Evolutionary conservation across 2,329 filamentous ascomycete species (phyloP).

Genomic region (Rhynchosporium agropyri): DNA sequence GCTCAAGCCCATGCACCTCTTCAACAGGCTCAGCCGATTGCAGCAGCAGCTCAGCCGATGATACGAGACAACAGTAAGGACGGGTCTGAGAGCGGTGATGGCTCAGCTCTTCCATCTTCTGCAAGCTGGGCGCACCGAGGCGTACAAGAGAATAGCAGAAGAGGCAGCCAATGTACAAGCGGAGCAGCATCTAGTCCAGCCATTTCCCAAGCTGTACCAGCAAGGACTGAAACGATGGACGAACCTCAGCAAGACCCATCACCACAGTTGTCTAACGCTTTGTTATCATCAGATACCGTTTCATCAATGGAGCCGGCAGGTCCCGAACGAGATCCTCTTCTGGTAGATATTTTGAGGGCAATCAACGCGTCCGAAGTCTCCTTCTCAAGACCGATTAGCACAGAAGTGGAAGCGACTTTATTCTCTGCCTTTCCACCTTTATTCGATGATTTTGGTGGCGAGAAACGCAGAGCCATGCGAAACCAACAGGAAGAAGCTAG

Average conservation of each 20-base stretch:
- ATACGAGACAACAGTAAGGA: constrained; percentile 78
- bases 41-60: constrained; percentile 63
- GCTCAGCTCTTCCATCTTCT: constrained; percentile 87
- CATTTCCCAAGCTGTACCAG: constrained; percentile 61
- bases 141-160: constrained; percentile 66
- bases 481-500: constrained; percentile 64
- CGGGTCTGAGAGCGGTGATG: constrained; percentile 72
- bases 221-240: constrained; percentile 53
- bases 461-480: constrained; percentile 76
- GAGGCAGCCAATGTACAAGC: constrained; percentile 79
- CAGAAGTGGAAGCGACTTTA: constrained; percentile 41
- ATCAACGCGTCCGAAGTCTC: constrained; percentile 52
- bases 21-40: constrained; percentile 40
- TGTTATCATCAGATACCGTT: not conserved
- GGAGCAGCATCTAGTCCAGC: constrained; percentile 82
- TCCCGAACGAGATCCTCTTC: constrained; percentile 32
- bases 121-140: constrained; percentile 86
- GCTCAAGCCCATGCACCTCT: constrained; percentile 43
- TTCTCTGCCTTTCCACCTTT: constrained; percentile 69
- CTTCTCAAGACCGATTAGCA: constrained; percentile 52
- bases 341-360: constrained; percentile 49
- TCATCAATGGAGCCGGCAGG: constrained; percentile 23
- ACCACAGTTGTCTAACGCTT: constrained; percentile 1
- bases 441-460: constrained; percentile 81
- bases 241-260: constrained; percentile 9